Conservation (phyloP, 2,329 filamentous ascomycete genomes). For the Pestalotiopsis sp. region DNA sequence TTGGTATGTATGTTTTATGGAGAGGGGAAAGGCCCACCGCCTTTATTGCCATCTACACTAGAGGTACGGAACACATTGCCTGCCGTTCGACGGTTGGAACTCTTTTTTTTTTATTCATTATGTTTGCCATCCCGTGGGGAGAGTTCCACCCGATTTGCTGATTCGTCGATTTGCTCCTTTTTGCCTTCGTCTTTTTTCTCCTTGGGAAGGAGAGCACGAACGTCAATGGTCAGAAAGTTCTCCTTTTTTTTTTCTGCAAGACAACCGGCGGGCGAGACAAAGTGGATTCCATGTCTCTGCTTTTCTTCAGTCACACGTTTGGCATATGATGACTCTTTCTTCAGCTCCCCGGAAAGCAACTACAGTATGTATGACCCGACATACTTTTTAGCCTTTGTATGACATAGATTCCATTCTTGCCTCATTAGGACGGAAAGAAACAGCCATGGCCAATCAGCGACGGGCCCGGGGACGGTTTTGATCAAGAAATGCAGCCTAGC, state of each 20-base stretch:
- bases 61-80: background rate
- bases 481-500: background rate
- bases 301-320: background rate
- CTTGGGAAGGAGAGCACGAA: background rate
- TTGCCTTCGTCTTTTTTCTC: background rate
- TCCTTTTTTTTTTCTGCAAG: background rate
- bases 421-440: conserved; percentile 5
- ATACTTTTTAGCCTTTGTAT: background rate
- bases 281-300: background rate
- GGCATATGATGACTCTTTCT: background rate
- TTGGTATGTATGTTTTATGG: too few species aligned
- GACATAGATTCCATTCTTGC: background rate
- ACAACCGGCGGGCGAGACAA: background rate
- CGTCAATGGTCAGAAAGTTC: background rate
- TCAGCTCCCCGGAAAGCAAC: background rate
- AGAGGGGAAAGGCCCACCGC: background rate
- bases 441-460: background rate
- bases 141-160: background rate
- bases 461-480: background rate
- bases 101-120: background rate
- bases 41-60: background rate
- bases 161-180: background rate
- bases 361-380: background rate
- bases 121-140: background rate
- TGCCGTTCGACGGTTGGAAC: background rate